These are phyloP conservation scores for Albifimbria verrucaria DNA, from an alignment of 2,329 filamentous ascomycete species.

Conservation along the genomic window DNA sequence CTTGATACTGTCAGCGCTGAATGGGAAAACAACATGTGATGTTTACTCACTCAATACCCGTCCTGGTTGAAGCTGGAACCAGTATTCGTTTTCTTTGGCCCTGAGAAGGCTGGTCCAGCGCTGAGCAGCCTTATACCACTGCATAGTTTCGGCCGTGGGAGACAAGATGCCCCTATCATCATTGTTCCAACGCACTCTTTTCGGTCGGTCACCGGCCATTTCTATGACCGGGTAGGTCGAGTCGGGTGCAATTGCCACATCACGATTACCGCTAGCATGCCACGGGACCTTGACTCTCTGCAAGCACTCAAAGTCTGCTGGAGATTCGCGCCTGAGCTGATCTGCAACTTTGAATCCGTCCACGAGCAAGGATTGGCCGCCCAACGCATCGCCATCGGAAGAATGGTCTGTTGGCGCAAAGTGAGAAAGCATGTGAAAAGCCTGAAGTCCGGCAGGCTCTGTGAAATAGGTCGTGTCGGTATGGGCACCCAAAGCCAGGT, in stretches of 20 bases:
- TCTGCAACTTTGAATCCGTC: slow-evolving; percentile 78
- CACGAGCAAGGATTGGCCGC: slow-evolving; percentile 77
- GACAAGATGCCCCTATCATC: slow-evolving; percentile 75
- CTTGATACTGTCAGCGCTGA: slow-evolving; percentile 33
- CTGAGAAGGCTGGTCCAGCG: slow-evolving; percentile 70
- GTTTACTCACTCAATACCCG: slow-evolving; percentile 63
- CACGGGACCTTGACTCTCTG: slow-evolving; percentile 58
- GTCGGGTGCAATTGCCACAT: slow-evolving; percentile 74
- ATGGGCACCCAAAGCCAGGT: slow-evolving; percentile 75
- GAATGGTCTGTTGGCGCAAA: slow-evolving; percentile 38
- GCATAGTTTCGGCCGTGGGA: slow-evolving; percentile 44
- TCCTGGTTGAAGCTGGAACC: slow-evolving; percentile 79
- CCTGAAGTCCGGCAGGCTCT: slow-evolving; percentile 85
- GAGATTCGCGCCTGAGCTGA: slow-evolving; percentile 53
- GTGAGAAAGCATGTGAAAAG: slow-evolving; percentile 85
- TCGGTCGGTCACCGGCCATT: slow-evolving; percentile 39
- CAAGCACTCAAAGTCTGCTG: slow-evolving; percentile 56
- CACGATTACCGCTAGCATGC: slow-evolving; percentile 88
- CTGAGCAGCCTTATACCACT: slow-evolving; percentile 79
- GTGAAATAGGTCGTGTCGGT: slow-evolving; percentile 97
- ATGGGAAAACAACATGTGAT: background rate
- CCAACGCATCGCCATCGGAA: slow-evolving; percentile 38
- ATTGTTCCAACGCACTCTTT: slow-evolving; percentile 87
- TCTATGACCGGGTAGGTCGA: slow-evolving; percentile 70
- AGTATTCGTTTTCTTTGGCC: slow-evolving; percentile 64